Conservation (phyloP, 768 basidiomycete genomes). For the Boletus barrowsii region DNA sequence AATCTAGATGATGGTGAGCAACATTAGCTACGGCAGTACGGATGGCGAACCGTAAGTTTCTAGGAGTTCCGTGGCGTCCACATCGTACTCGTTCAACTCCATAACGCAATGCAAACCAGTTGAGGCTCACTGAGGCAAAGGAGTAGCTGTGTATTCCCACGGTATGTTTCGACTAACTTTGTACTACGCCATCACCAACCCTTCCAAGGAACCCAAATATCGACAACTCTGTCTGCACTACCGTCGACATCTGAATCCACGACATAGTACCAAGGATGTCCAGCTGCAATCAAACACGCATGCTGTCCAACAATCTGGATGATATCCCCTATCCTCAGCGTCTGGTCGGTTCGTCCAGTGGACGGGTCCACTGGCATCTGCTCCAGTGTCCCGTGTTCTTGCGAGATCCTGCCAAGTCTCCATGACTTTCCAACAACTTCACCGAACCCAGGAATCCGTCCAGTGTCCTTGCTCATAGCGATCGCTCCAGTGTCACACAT, state of each 20-base stretch:
- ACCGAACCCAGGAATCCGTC: slow-evolving; percentile 68
- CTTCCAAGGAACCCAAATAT: slow-evolving; percentile 90
- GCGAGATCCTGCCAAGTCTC: slow-evolving; percentile 62
- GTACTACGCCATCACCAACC: slow-evolving; percentile 56
- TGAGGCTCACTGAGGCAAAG: neutral
- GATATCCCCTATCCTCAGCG: slow-evolving; percentile 54
- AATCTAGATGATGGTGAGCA: slow-evolving; percentile 57
- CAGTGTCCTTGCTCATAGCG: slow-evolving; percentile 85
- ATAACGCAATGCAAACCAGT: slow-evolving; percentile 34
- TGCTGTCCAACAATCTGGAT: slow-evolving; percentile 82
- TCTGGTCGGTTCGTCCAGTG: slow-evolving; percentile 9
- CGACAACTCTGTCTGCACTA: slow-evolving; percentile 54
- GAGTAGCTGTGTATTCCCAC: slow-evolving; percentile 21
- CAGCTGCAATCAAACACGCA: slow-evolving; percentile 79
- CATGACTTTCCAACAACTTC: slow-evolving; percentile 65
- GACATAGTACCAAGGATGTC: slow-evolving; percentile 80
- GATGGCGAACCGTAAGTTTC: slow-evolving; percentile 81
- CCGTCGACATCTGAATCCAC: slow-evolving; percentile 60
- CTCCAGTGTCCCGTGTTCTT: slow-evolving; percentile 76
- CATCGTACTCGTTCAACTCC: slow-evolving; percentile 64
- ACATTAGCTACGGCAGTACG: neutral
- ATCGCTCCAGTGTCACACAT: slow-evolving; percentile 83
- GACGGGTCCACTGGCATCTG: slow-evolving; percentile 26
- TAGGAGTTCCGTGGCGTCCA: slow-evolving; percentile 86
- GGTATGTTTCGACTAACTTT: neutral